Evolutionary conservation across 805 yeast genomes (phyloP).

Genomic region (Wickerhamiella dianesei): DNA sequence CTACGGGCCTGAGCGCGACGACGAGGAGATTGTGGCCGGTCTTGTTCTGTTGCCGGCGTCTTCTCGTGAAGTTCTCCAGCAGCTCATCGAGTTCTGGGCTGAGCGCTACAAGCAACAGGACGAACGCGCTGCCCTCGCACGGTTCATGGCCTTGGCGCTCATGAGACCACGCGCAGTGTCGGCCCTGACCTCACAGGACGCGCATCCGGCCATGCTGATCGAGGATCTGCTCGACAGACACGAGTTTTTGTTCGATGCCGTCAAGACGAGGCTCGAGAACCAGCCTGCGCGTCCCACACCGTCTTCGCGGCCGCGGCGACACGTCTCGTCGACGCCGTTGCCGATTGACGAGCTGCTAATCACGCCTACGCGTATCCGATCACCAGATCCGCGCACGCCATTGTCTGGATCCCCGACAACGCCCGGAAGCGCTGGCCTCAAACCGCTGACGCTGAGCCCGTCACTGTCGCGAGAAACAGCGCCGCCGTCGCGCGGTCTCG

Average conservation of each 20-base stretch:
- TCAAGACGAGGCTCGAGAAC: constrained; percentile 12
- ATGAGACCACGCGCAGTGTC: constrained; percentile 24
- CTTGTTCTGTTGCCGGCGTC: constrained; percentile 18
- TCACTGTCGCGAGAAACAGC: constrained; percentile 11
- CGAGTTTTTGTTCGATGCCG: constrained; percentile 15
- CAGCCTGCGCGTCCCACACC: constrained; percentile 15
- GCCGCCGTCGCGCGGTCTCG: constrained; percentile 4
- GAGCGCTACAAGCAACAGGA: not conserved
- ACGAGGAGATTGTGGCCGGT: constrained; percentile 14
- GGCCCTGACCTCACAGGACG: constrained; percentile 20
- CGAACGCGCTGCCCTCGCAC: constrained; percentile 10
- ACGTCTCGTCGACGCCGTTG: not conserved
- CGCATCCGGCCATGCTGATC: constrained; percentile 21
- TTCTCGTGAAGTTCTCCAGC: constrained; percentile 14
- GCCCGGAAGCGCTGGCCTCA: not conserved
- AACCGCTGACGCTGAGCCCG: constrained; percentile 4
- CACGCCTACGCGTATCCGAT: not conserved
- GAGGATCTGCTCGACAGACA: constrained; percentile 17
- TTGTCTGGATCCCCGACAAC: not conserved
- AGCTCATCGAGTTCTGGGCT: constrained; percentile 14
- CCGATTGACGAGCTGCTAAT: not conserved
- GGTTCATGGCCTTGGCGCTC: constrained; percentile 17
- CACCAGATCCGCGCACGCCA: not conserved
- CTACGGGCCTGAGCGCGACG: constrained; percentile 26
- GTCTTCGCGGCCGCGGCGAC: not conserved